Evolutionary conservation across 2,329 filamentous ascomycete species (phyloP).

Genomic region (Phaeosphaeriaceae sp.): DNA sequence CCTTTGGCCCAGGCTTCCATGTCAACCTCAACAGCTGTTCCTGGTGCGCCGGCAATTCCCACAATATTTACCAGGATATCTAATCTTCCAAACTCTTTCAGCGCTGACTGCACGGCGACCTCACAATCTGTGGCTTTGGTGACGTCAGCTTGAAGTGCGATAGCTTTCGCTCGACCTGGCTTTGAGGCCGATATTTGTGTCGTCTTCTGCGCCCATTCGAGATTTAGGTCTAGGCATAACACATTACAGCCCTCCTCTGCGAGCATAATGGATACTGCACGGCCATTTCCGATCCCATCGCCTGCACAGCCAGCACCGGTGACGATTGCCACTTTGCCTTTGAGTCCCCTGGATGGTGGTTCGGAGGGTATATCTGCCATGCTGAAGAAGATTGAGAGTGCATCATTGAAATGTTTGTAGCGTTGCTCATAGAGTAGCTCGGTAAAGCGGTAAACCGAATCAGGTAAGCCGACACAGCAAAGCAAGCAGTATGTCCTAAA

Average conservation of each 20-base stretch:
- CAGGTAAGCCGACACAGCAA: constrained; percentile 4
- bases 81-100: constrained; percentile 60
- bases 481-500: too few species aligned
- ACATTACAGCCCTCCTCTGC: constrained; percentile 65
- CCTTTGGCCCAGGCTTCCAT: constrained; percentile 63
- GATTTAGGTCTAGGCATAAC: constrained; percentile 63
- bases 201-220: constrained; percentile 59
- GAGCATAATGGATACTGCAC: constrained; percentile 64
- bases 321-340: constrained; percentile 59
- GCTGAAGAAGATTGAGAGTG: too few species aligned
- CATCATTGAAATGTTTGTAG: not conserved
- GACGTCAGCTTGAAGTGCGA: constrained; percentile 61
- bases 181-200: constrained; percentile 57
- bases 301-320: constrained; percentile 65
- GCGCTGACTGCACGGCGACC: constrained; percentile 47
- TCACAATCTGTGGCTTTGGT: constrained; percentile 61
- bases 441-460: constrained; percentile 9
- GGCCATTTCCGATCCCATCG: constrained; percentile 67
- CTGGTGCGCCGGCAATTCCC: constrained; percentile 64
- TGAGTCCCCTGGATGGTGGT: constrained; percentile 50
- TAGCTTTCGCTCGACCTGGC: constrained; percentile 46
- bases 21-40: constrained; percentile 67
- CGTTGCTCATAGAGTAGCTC: not conserved
- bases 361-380: constrained; percentile 24
- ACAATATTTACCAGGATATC: constrained; percentile 72